Percentiles rank a stretch among this genome's conserved stretches.
Conservation (phyloP, 345 rosid species). For the Eucalyptus erythrocorys region DNA sequence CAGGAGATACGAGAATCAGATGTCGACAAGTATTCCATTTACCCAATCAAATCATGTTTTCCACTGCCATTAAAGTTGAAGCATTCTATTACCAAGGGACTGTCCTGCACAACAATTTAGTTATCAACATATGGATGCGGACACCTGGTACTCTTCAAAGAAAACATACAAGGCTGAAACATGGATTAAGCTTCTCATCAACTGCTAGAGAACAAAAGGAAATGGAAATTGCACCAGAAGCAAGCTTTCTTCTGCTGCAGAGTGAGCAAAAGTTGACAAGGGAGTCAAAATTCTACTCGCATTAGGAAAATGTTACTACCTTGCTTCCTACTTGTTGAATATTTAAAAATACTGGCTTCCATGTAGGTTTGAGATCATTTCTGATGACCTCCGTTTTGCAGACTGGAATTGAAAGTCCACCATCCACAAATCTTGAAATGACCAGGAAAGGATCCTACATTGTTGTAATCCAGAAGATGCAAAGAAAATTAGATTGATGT, state of each 20-base stretch:
- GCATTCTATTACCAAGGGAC: conserved; percentile 52
- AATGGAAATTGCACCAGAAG: not conserved
- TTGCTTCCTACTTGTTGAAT: conserved; percentile 88
- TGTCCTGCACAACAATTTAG: conserved; percentile 26
- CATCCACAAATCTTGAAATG: conserved; percentile 70
- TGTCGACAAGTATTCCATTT: conserved; percentile 2
- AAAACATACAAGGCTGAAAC: not conserved
- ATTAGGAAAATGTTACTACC: conserved; percentile 21
- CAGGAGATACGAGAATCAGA: not conserved
- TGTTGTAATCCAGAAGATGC: not conserved
- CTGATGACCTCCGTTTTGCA: conserved; percentile 84
- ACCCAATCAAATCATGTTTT: conserved; percentile 68
- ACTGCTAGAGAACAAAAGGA: not conserved
- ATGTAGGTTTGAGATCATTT: conserved; percentile 55
- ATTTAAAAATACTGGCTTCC: conserved; percentile 74
- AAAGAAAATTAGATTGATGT: not conserved
- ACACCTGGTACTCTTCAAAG: not conserved
- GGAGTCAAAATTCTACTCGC: not conserved
- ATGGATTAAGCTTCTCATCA: not conserved
- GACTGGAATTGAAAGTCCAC: conserved; percentile 52
- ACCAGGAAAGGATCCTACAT: conserved; percentile 82
- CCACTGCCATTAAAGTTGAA: conserved; percentile 60
- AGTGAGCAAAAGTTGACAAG: not conserved
- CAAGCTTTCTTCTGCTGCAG: not conserved
- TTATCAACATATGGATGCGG: not conserved